Evolutionary conservation across 2,329 filamentous ascomycete genomes (phyloP).

Genomic region (Fusarium odoratissimum): DNA sequence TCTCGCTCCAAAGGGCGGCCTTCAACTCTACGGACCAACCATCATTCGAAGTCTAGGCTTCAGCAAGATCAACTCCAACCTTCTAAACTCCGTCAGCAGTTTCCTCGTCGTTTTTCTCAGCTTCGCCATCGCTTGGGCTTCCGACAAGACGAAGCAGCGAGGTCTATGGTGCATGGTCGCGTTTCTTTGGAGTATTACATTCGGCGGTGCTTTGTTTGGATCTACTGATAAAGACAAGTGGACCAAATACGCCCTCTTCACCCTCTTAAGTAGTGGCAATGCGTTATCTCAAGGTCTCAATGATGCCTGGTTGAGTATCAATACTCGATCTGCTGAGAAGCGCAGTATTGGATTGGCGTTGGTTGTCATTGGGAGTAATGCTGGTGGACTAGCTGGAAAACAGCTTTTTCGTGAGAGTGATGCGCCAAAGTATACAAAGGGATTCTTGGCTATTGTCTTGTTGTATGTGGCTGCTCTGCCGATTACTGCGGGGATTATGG

Average conservation of each 20-base stretch:
- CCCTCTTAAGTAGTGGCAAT: slow-evolving; percentile 36
- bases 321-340: slow-evolving; percentile 21
- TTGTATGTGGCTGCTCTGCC: slow-evolving; percentile 34
- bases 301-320: slow-evolving; percentile 43
- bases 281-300: slow-evolving; percentile 38
- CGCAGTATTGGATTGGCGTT: slow-evolving; percentile 39
- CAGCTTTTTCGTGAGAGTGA: slow-evolving; percentile 40
- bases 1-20: slow-evolving; percentile 41
- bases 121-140: slow-evolving; percentile 27
- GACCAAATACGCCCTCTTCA: slow-evolving; percentile 35
- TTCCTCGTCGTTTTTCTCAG: slow-evolving; percentile 33
- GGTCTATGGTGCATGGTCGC: slow-evolving; percentile 37
- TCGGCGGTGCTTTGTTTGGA: slow-evolving; percentile 30
- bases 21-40: slow-evolving; percentile 41
- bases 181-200: slow-evolving; percentile 38
- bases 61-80: slow-evolving; percentile 38
- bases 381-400: slow-evolving; percentile 37
- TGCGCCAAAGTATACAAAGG: slow-evolving; percentile 31
- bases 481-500: slow-evolving; percentile 30
- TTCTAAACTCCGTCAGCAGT: slow-evolving; percentile 39
- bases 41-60: slow-evolving; percentile 41
- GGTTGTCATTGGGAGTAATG: slow-evolving; percentile 43
- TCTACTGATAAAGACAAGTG: slow-evolving; percentile 20
- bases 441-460: slow-evolving; percentile 34
- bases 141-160: slow-evolving; percentile 32